These are phyloP conservation scores for Paecilomyces dactylethromorphus DNA, from an alignment of 2,329 filamentous ascomycete genomes.

Conservation along the genomic window DNA sequence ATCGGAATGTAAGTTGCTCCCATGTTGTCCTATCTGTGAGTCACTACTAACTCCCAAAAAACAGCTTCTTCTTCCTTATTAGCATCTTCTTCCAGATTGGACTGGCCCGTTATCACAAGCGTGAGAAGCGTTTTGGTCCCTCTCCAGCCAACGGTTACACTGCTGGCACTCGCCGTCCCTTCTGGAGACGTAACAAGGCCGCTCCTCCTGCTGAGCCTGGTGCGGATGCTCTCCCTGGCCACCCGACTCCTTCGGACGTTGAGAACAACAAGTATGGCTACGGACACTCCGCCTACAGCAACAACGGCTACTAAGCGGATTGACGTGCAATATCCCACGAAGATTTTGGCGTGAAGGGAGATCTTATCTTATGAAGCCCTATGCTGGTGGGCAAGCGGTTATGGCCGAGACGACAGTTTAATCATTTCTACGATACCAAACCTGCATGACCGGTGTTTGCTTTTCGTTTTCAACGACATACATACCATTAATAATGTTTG, in stretches of 20 bases:
- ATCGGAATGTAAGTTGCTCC: conserved; percentile 59
- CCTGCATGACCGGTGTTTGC: background rate
- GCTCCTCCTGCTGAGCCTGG: conserved; percentile 26
- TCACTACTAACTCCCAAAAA: conserved; percentile 2
- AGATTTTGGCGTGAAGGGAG: background rate
- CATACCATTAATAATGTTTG: background rate
- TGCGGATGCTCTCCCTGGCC: conserved; percentile 30
- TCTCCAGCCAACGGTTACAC: conserved; percentile 63
- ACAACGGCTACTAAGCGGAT: conserved; percentile 20
- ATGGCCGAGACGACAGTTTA: background rate
- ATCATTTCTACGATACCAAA: background rate
- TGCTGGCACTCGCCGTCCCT: conserved; percentile 43
- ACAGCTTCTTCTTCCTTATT: conserved; percentile 66
- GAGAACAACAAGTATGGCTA: conserved; percentile 23
- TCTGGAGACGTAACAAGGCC: conserved; percentile 37
- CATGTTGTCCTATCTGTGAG: background rate
- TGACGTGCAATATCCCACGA: background rate
- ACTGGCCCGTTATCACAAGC: conserved; percentile 64
- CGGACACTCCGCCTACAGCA: conserved; percentile 23
- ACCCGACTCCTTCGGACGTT: conserved; percentile 34
- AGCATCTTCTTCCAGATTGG: conserved; percentile 63
- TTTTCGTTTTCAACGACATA: background rate
- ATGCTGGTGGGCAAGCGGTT: background rate
- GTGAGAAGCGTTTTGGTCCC: conserved; percentile 66
- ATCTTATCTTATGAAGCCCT: background rate